A percentile compares a stretch with the other conserved stretches of the same genome.
phyloP scores from a whole-genome alignment of 305 asterid species.

The Solanum hybrid region DNA sequence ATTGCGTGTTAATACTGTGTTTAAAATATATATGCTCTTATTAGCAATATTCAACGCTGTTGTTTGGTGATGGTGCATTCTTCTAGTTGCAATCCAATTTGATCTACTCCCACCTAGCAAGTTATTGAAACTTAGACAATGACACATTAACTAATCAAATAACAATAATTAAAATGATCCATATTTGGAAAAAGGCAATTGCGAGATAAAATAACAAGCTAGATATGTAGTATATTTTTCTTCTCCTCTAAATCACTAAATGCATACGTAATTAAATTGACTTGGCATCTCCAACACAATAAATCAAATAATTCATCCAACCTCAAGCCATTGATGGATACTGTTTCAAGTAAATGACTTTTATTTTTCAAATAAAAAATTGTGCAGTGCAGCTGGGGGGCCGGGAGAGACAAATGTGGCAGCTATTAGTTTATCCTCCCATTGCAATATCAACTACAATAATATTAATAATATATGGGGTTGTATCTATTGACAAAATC shows the following conservation, averaged over 20 bases:
- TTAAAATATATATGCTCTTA: not conserved
- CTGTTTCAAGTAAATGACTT: not conserved
- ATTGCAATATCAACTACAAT: not conserved
- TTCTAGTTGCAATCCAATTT: not conserved
- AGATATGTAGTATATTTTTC: not conserved
- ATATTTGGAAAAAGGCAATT: not conserved
- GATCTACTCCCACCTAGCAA: slow-evolving; percentile 1
- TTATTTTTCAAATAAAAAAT: not conserved
- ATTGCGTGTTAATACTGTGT: not conserved
- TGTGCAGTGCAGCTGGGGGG: not conserved
- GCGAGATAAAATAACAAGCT: not conserved
- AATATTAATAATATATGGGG: not conserved
- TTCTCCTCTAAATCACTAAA: not conserved
- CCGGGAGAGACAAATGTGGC: not conserved
- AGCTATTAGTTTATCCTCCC: not conserved
- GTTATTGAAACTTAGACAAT: not conserved
- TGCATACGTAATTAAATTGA: not conserved
- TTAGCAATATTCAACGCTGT: not conserved
- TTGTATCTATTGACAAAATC: not conserved
- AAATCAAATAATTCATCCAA: not conserved
- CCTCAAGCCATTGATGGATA: not conserved
- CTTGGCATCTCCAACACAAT: not conserved
- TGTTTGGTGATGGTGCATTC: not conserved
- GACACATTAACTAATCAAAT: not conserved
- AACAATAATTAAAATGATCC: not conserved